Conservation (phyloP, 2,329 filamentous ascomycete species). For the Cladobotryum mycophilum region DNA sequence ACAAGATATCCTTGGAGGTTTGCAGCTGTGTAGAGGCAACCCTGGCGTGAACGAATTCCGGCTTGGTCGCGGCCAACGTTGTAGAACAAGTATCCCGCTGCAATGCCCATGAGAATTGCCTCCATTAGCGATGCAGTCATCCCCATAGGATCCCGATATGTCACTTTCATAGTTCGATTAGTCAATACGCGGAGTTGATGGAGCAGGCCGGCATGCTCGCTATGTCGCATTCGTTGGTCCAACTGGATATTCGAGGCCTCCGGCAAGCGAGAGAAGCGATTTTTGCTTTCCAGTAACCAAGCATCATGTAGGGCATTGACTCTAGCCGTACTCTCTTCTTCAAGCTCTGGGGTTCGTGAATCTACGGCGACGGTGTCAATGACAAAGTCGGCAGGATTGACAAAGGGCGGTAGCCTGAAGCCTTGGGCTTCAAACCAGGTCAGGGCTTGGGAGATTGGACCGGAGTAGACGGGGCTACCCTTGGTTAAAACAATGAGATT, state of each 20-base stretch:
- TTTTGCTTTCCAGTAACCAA: constrained; percentile 45
- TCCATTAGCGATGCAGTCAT: constrained; percentile 65
- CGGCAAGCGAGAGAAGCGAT: constrained; percentile 19
- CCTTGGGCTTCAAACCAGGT: constrained; percentile 58
- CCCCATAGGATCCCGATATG: constrained; percentile 68
- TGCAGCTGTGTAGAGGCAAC: constrained; percentile 64
- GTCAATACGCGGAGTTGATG: constrained; percentile 63
- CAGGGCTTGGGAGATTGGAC: constrained; percentile 50
- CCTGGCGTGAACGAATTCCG: constrained; percentile 68
- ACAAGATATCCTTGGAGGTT: constrained; percentile 72
- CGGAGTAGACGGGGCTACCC: constrained; percentile 64
- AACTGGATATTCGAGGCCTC: constrained; percentile 1
- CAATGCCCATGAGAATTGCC: constrained; percentile 62
- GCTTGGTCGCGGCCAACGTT: constrained; percentile 57
- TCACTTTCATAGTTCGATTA: constrained; percentile 62
- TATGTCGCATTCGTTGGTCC: constrained; percentile 15
- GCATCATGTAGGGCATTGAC: constrained; percentile 55
- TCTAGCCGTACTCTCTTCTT: constrained; percentile 50
- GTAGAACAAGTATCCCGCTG: constrained; percentile 68
- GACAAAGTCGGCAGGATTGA: constrained; percentile 71
- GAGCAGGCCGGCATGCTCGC: constrained; percentile 47
- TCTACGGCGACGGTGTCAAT: constrained; percentile 71
- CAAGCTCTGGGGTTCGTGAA: constrained; percentile 60
- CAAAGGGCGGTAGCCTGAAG: constrained; percentile 59
- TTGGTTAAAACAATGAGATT: constrained; percentile 61